A percentile compares a stretch with the other conserved stretches of the same genome.
Evolutionary conservation across 257 asterid genomes (phyloP).

Genomic region (Penstemon eatonii): DNA sequence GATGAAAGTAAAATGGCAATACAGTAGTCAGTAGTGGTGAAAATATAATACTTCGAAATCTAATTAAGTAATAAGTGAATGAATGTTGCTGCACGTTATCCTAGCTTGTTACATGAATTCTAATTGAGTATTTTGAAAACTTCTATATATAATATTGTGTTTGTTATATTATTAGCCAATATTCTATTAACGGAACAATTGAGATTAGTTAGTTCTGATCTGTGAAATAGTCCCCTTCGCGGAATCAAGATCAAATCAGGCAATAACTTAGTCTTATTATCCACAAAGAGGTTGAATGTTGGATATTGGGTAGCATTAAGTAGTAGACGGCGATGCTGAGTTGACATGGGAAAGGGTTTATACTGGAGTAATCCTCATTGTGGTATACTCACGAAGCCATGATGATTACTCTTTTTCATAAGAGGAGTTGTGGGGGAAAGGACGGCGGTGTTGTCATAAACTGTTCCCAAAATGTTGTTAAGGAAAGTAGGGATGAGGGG

Average conservation of each 20-base stretch:
- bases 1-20: constrained; percentile 6
- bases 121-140: background rate
- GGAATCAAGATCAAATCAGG: constrained; percentile 17
- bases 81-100: background rate
- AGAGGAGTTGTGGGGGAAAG: constrained; percentile 3
- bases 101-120: constrained; percentile 11
- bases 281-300: constrained; percentile 16
- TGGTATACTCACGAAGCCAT: constrained; percentile 17
- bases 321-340: constrained; percentile 3
- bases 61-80: background rate
- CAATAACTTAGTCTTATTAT: constrained; percentile 13
- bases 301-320: constrained; percentile 6
- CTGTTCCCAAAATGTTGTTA: constrained; percentile 7
- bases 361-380: background rate
- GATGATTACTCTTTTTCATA: background rate
- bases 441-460: constrained; percentile 6
- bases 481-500: constrained; percentile 3
- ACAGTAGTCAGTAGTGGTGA: background rate
- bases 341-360: constrained; percentile 5
- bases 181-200: constrained; percentile 10
- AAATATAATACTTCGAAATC: background rate
- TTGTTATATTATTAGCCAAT: constrained; percentile 2
- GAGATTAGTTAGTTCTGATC: constrained; percentile 13
- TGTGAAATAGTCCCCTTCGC: constrained; percentile 8
- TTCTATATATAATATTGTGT: background rate